Conservation (phyloP, 2,329 filamentous ascomycete genomes). For the Fusarium miscanthi region DNA sequence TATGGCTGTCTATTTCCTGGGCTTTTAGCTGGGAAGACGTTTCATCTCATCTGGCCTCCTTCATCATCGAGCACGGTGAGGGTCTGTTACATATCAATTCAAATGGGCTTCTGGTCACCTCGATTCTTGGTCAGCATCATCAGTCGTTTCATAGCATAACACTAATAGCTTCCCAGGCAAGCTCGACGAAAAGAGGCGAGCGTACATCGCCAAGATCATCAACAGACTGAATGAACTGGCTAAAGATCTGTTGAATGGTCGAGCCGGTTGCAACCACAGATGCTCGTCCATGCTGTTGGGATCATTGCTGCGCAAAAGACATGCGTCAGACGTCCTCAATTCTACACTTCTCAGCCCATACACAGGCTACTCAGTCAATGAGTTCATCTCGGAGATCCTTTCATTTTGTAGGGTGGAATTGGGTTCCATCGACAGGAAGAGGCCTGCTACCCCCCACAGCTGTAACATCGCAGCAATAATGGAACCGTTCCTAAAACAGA, state of each 20-base stretch:
- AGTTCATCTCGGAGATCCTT: too few species aligned
- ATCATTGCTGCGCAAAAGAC: background rate
- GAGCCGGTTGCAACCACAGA: background rate
- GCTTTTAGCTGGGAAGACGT: background rate
- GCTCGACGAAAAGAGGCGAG: background rate
- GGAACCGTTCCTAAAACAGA: too few species aligned
- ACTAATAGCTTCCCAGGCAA: background rate
- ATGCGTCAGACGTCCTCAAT: too few species aligned
- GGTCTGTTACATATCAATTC: background rate
- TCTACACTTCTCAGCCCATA: background rate
- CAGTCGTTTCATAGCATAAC: too few species aligned
- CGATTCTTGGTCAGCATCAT: too few species aligned
- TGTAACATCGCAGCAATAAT: too few species aligned
- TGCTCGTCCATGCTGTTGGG: background rate
- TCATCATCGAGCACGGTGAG: background rate
- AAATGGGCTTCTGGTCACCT: background rate
- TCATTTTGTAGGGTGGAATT: too few species aligned
- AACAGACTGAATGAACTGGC: background rate
- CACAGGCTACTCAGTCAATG: background rate
- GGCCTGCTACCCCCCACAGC: too few species aligned
- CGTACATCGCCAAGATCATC: background rate
- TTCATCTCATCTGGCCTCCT: background rate
- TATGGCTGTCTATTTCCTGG: background rate
- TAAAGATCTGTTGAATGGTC: background rate
- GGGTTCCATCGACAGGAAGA: too few species aligned